Base-by-base conservation (phyloP, 306 rosid species). In the Styphnolobium japonicum region DNA sequence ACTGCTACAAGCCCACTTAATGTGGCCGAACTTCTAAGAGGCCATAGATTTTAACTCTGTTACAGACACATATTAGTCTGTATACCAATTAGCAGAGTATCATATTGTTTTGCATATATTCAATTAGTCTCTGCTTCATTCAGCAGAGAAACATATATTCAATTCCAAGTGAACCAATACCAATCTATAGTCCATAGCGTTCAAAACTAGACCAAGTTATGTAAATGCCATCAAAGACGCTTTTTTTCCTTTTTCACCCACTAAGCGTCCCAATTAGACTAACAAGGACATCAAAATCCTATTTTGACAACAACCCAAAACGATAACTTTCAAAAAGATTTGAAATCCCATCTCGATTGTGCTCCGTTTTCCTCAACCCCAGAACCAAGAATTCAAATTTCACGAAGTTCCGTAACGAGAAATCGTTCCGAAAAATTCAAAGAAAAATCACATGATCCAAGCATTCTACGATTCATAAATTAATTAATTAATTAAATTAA, bases 241-340 rank as follows among this genome's bases (percentile, higher is more conserved):
- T 6, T 55, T 25, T 66, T 48, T n/a, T n/a, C n/a, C 77, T 4
- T 29, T 49, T 58, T 69, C 67, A 10, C 62, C 10, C 15, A 36
- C 10, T 16, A 63, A 34, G 58, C n/a, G n/a, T n/a, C 62, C 60
- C 18, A 67, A 73, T 55, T 51, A 66, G 34, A 40, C 69, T 27
- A 61, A 67, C 51, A 36, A 45, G 23, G 19, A 6, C 72, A 79
- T 27, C 67, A 81, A 67, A 74, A 58, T 48, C 81, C 73, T 70
- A 75, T 23, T 6, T 36, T 49, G 34, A 14, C 1, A 12, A 63
- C 39, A 63, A 60, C 62, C 40, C 71, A 45, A 80, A 70, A 71
- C 25, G 2, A 10, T n/a, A 37, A 4, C 4, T 33, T 60, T 61
- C 6, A 58, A 9, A 57, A 37, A 55, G 36, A 14, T 19, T 15